These are phyloP conservation scores for Clavispora fructus DNA, from an alignment of 805 yeast species.

Conservation along the genomic window DNA sequence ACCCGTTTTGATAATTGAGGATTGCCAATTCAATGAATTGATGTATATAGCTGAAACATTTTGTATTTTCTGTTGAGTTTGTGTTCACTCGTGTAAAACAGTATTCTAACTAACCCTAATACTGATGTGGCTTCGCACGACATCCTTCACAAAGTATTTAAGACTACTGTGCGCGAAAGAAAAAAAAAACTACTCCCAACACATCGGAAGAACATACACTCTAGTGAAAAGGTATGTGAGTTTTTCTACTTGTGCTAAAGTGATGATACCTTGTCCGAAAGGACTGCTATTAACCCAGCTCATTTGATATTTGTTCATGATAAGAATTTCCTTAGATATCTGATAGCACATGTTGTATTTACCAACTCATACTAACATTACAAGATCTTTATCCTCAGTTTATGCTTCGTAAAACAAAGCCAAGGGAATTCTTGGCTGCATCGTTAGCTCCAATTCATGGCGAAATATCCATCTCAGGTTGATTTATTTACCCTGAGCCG, in stretches of 20 bases:
- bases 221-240: slow-evolving; percentile 9
- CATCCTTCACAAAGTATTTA: neutral
- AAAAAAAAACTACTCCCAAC: neutral
- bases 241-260: slow-evolving; percentile 8
- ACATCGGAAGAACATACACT: neutral
- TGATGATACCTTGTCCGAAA: slow-evolving; percentile 18
- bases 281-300: slow-evolving; percentile 20
- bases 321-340: slow-evolving; percentile 16
- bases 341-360: slow-evolving; percentile 8
- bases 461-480: too few relatives aligned
- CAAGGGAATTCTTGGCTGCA: too few relatives aligned
- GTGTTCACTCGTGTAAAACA: too few relatives aligned
- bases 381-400: neutral
- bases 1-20: too few relatives aligned
- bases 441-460: too few relatives aligned
- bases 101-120: neutral
- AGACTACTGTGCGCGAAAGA: neutral
- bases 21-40: too few relatives aligned
- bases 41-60: too few relatives aligned
- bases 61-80: too few relatives aligned
- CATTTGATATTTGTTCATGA: slow-evolving; percentile 20
- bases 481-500: too few relatives aligned
- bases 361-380: neutral
- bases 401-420: too few relatives aligned
- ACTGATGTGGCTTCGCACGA: neutral